Evolutionary conservation across 2,329 filamentous ascomycete genomes (phyloP).

Genomic region (Penicillium italicum): DNA sequence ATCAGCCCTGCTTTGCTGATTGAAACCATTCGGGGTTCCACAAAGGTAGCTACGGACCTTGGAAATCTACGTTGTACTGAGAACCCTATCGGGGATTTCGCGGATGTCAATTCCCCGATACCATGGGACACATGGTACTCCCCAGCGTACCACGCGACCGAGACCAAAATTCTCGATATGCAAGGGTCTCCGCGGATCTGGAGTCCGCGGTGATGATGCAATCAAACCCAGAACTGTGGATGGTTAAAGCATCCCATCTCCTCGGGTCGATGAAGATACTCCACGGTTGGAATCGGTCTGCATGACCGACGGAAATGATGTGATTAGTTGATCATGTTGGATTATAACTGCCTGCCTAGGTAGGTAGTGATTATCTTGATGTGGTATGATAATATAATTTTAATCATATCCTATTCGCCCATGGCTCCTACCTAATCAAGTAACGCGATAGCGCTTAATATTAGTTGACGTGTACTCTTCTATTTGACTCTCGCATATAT

Average conservation of each 20-base stretch:
- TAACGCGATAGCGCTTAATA: neutral
- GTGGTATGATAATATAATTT: neutral
- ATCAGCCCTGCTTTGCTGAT: neutral
- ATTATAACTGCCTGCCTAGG: too few species aligned
- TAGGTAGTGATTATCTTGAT: neutral
- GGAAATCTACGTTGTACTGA: neutral
- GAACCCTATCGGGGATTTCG: neutral
- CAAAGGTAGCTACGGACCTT: neutral
- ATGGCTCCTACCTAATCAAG: neutral
- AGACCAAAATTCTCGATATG: neutral
- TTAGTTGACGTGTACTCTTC: neutral
- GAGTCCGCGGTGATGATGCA: slow-evolving; percentile 1
- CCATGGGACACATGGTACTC: neutral
- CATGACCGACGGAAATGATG: neutral
- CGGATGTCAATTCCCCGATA: neutral
- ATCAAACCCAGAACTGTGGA: neutral
- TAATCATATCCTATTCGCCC: neutral
- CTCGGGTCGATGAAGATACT: neutral
- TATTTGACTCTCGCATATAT: neutral
- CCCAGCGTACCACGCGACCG: slow-evolving; percentile 2
- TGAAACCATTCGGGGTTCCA: neutral
- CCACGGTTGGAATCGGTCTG: neutral
- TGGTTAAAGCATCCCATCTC: neutral
- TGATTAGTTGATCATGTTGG: neutral
- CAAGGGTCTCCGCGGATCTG: slow-evolving; percentile 4